These are phyloP conservation scores for Vararia minispora DNA, from an alignment of 768 basidiomycete genomes.

Conservation along the genomic window DNA sequence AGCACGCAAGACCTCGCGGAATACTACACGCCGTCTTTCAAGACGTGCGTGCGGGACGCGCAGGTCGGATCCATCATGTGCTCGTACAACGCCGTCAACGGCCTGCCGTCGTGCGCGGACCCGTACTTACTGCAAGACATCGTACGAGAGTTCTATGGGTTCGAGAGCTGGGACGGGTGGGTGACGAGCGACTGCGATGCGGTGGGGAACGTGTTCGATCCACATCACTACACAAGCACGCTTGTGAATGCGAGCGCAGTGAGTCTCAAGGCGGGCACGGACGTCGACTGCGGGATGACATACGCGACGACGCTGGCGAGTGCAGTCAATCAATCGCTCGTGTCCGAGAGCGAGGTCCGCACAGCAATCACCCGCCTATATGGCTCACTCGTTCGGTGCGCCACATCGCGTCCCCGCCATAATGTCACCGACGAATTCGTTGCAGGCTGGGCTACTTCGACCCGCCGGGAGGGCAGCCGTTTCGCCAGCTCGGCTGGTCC, in stretches of 20 bases:
- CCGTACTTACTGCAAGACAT: constrained; percentile 41
- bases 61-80: constrained; percentile 53
- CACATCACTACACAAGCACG: constrained; percentile 36
- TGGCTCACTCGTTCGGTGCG: constrained; percentile 41
- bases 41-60: constrained; percentile 48
- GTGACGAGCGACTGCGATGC: constrained; percentile 50
- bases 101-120: constrained; percentile 44
- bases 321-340: constrained; percentile 36
- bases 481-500: constrained; percentile 35
- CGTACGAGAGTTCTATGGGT: constrained; percentile 40
- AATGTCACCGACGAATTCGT: neutral
- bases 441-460: constrained; percentile 48
- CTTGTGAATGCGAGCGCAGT: constrained; percentile 37
- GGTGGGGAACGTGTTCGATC: constrained; percentile 36
- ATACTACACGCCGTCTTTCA: constrained; percentile 46
- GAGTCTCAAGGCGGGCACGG: constrained; percentile 41
- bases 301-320: constrained; percentile 33
- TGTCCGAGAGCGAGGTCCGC: constrained; percentile 33
- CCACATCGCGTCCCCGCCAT: neutral
- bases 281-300: constrained; percentile 42
- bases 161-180: constrained; percentile 37
- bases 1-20: constrained; percentile 43
- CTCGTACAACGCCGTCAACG: constrained; percentile 53
- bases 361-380: constrained; percentile 35
- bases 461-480: constrained; percentile 36